A percentile compares a stretch with the other conserved stretches of the same genome.
These are phyloP conservation scores for Backusella luteola DNA, from an alignment of 192 early-diverging fungal genomes.

Conservation along the genomic window DNA sequence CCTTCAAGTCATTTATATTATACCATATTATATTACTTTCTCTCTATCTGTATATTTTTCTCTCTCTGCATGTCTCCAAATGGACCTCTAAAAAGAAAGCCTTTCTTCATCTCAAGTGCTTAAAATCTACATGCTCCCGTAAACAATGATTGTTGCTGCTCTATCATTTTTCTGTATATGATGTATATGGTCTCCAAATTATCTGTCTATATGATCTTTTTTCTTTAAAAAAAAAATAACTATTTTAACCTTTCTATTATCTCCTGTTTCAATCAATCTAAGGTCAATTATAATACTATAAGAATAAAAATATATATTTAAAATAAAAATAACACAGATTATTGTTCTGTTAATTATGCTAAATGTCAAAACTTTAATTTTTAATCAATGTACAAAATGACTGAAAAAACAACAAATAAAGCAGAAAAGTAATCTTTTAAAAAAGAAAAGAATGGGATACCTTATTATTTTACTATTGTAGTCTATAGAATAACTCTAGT, in stretches of 20 bases:
- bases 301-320: background rate
- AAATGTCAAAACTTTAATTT: background rate
- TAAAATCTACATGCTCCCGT: background rate
- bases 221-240: background rate
- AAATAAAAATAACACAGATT: too few species aligned
- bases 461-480: too few species aligned
- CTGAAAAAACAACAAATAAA: too few species aligned
- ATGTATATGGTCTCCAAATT: background rate
- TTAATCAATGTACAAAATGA: too few species aligned
- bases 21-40: background rate
- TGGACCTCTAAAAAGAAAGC: background rate
- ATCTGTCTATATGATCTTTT: background rate
- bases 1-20: background rate
- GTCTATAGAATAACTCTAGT: too few species aligned
- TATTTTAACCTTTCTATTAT: background rate
- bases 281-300: background rate
- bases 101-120: background rate
- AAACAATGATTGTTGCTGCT: background rate
- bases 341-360: background rate
- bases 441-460: too few species aligned
- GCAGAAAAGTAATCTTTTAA: too few species aligned
- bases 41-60: background rate
- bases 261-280: background rate
- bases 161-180: background rate
- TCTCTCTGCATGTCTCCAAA: background rate